phyloP scores from a whole-genome alignment of 495 filamentous ascomycete species.

The Chaetomium tenue region DNA sequence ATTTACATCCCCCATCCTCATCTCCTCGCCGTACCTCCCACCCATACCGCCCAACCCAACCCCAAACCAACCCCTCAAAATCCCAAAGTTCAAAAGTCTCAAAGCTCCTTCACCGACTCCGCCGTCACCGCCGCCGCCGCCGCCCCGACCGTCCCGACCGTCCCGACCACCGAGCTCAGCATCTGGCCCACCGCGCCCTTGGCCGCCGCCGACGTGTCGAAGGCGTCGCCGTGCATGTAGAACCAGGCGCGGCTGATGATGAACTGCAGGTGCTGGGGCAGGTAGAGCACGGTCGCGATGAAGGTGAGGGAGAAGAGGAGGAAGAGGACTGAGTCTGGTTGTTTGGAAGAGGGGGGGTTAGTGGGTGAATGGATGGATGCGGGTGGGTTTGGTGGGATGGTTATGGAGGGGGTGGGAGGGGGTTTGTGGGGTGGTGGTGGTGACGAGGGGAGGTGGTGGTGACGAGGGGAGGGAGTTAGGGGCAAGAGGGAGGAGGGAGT shows the following conservation, averaged over 20 bases:
- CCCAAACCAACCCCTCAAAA: no score
- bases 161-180: slow-evolving; percentile 32
- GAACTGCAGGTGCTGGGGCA: slow-evolving; percentile 80
- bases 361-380: neutral
- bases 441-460: no score
- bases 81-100: slow-evolving; percentile 16
- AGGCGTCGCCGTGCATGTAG: slow-evolving; percentile 76
- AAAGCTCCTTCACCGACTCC: slow-evolving; percentile 41
- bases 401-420: no score
- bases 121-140: slow-evolving; percentile 34
- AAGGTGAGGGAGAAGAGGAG: slow-evolving; percentile 80
- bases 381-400: neutral
- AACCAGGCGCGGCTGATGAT: slow-evolving; percentile 85
- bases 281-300: slow-evolving; percentile 83
- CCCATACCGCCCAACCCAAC: neutral
- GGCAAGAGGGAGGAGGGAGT: neutral
- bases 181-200: slow-evolving; percentile 32
- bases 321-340: slow-evolving; percentile 82
- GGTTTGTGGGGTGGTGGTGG: no score
- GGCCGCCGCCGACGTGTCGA: slow-evolving; percentile 34
- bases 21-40: neutral
- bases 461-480: no score
- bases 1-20: neutral
- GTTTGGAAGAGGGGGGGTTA: neutral
- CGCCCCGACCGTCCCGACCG: slow-evolving; percentile 25